Evolutionary conservation across 257 asterid species (phyloP), one percentile per base, ranked within the genome.

Genomic region (Solanum chilense): DNA sequence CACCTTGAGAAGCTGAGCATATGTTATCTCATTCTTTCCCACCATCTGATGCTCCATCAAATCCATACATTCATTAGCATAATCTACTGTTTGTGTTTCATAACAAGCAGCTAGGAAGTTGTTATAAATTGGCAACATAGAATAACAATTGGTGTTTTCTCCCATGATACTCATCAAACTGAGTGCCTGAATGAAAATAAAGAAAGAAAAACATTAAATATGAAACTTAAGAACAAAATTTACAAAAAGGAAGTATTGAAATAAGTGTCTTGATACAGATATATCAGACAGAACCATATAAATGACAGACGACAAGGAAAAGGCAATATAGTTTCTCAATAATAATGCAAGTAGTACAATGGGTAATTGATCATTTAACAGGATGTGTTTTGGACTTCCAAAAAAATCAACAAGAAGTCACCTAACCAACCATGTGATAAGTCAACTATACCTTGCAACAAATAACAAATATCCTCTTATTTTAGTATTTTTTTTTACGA

Each of bases 1-100:
- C 90, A 96, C 99, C 98, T 94, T 91, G 90, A 96, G 96, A 88
- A 95, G 98, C 89, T 91, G 89, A 90, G 81, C 33, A 90, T 95
- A 96, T 33, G 98, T 94, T 87, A 92, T 70, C 90, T 88, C 91
- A 90, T 91, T 93, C 92, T 94, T 94, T 68, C 95, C 94, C 92
- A 96, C 91, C 90, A 93, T 94, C 39, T 91, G 96, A 85, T 89
- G 94, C 86, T 92, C 98, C 98, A 96, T 96, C 92, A 92, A 66
- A 89, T 89, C 75, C 93, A 94, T 90, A 90, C 98, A 96, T 83
- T 92, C 89, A 86, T 90, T 90, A 88, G 93, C 95, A 88, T 90
- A 92, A 90, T 90, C 76, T 88, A 91, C 58, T 91, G 90, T 91
- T 68, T 91, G 89, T 90, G 73, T 56, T 88, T 87, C 92, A 86